A percentile compares a stretch with the other conserved stretches of the same genome.
phyloP scores from a whole-genome alignment of 371 early-diverging fungal genomes.

The Mucor mucedo region DNA sequence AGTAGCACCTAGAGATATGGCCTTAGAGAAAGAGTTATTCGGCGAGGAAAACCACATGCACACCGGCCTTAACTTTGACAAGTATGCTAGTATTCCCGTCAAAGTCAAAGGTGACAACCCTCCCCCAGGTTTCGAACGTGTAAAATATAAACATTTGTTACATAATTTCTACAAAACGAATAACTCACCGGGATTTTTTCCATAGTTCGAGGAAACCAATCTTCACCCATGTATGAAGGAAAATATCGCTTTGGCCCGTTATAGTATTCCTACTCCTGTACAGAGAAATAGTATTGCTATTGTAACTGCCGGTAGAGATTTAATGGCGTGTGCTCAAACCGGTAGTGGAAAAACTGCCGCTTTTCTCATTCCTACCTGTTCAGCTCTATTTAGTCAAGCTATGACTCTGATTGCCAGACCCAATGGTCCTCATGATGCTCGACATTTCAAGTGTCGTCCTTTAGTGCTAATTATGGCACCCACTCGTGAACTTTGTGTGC shows the following conservation, averaged over 20 bases:
- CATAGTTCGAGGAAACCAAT: slow-evolving; percentile 55
- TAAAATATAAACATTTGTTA: slow-evolving; percentile 13
- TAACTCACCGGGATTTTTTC: background rate
- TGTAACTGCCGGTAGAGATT: slow-evolving; percentile 63
- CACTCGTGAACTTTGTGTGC: slow-evolving; percentile 52
- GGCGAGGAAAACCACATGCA: slow-evolving; percentile 43
- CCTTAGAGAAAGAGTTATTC: slow-evolving; percentile 60
- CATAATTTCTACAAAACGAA: background rate
- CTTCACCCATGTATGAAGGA: slow-evolving; percentile 56
- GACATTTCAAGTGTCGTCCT: slow-evolving; percentile 34
- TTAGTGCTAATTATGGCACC: slow-evolving; percentile 50
- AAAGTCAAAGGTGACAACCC: slow-evolving; percentile 53
- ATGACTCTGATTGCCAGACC: slow-evolving; percentile 34
- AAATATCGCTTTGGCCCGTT: slow-evolving; percentile 63
- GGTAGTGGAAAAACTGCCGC: slow-evolving; percentile 81
- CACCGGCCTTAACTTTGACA: slow-evolving; percentile 63
- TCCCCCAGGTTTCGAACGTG: slow-evolving; percentile 44
- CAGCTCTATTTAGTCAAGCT: slow-evolving; percentile 42
- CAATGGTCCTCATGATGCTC: slow-evolving; percentile 31
- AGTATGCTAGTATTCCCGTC: slow-evolving; percentile 62
- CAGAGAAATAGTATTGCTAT: slow-evolving; percentile 76
- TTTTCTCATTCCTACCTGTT: slow-evolving; percentile 68
- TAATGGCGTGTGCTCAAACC: slow-evolving; percentile 88
- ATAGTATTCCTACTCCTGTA: slow-evolving; percentile 72
- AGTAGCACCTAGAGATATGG: slow-evolving; percentile 46